Percentiles rank a stretch among this genome's conserved stretches.
These are phyloP conservation scores for Plasmopara halstedii DNA, from an alignment of 352 stramenopile genomes.

Conservation along the genomic window DNA sequence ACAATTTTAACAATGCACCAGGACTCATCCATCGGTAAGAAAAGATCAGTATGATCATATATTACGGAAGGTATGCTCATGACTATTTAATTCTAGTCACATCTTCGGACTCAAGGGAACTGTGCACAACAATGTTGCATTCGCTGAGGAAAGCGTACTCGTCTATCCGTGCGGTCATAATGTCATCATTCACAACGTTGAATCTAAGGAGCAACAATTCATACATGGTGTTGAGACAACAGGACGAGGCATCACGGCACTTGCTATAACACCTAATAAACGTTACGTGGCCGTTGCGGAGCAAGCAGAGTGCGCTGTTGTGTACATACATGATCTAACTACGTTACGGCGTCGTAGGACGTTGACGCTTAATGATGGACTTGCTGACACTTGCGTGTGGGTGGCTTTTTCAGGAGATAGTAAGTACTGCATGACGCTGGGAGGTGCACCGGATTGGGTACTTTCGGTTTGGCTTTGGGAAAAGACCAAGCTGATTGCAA, in stretches of 20 bases:
- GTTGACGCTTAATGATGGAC: conserved; percentile 67
- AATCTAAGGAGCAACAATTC: conserved; percentile 87
- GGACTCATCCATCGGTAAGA: conserved; percentile 39
- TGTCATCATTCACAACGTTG: conserved; percentile 83
- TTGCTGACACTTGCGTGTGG: conserved; percentile 66
- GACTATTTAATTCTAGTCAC: conserved; percentile 26
- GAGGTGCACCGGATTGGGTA: conserved; percentile 84
- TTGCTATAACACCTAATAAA: conserved; percentile 74
- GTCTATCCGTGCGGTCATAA: conserved; percentile 87
- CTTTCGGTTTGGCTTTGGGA: conserved; percentile 90
- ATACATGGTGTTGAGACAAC: conserved; percentile 77
- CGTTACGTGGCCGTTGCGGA: conserved; percentile 88
- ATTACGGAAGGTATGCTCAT: neutral
- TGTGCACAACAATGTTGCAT: conserved; percentile 79
- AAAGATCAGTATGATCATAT: neutral
- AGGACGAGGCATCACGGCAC: conserved; percentile 78
- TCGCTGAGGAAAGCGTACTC: conserved; percentile 78
- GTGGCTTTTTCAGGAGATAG: conserved; percentile 87
- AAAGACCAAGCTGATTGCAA: conserved; percentile 84
- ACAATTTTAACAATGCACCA: conserved; percentile 18
- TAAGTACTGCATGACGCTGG: conserved; percentile 88
- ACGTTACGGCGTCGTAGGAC: conserved; percentile 84
- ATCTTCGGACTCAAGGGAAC: conserved; percentile 80
- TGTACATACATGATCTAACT: conserved; percentile 89
- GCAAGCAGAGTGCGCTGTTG: conserved; percentile 59